A percentile compares a stretch with the other conserved stretches of the same genome.
Evolutionary conservation across 176 grass and related monocot genomes (phyloP).

Genomic region (Triticum aestivum): DNA sequence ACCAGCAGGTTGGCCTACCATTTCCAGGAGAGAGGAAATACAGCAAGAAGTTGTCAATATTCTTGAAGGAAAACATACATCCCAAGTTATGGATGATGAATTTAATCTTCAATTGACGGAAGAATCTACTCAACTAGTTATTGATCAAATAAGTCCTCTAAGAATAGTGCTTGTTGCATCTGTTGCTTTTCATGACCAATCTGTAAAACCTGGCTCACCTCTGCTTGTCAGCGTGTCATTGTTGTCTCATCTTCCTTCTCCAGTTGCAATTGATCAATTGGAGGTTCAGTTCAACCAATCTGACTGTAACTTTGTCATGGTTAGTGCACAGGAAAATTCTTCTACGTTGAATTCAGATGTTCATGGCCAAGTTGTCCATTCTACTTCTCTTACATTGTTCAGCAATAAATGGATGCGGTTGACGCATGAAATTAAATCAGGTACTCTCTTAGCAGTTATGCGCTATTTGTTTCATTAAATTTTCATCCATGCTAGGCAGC

Average conservation of each 20-base stretch:
- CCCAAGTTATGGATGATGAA: conserved; percentile 28
- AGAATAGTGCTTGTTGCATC: conserved; percentile 72
- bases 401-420: conserved; percentile 84
- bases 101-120: conserved; percentile 41
- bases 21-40: conserved; percentile 72
- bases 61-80: conserved; percentile 39
- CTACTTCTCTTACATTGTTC: conserved; percentile 50
- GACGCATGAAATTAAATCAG: conserved; percentile 83
- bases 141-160: conserved; percentile 80
- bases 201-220: conserved; percentile 75
- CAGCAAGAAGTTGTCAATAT: conserved; percentile 58
- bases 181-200: conserved; percentile 92
- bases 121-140: conserved; percentile 58
- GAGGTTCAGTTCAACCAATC: conserved; percentile 90
- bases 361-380: conserved; percentile 34
- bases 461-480: conserved; percentile 24
- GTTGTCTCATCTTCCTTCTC: conserved; percentile 77
- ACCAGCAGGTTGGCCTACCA: conserved; percentile 65
- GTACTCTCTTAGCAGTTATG: conserved; percentile 45
- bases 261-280: conserved; percentile 67
- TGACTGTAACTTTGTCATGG: conserved; percentile 78
- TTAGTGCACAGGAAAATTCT: conserved; percentile 50
- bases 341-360: conserved; percentile 23
- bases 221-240: conserved; percentile 77
- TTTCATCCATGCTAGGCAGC: background rate